Conservation (phyloP, 345 rosid species). For the Gossypium sturtianum region DNA sequence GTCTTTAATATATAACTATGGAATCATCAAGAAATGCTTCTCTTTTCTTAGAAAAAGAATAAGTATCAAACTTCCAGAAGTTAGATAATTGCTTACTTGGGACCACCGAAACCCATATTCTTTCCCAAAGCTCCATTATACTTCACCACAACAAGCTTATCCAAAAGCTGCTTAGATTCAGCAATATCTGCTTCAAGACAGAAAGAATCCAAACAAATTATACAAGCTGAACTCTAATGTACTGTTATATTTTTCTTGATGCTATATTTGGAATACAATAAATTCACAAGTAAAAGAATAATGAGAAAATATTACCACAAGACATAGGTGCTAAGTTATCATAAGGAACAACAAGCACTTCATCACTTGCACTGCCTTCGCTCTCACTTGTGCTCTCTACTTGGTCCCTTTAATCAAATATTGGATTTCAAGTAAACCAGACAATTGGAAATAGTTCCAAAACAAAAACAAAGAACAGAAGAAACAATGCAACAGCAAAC, state of each 20-base stretch:
- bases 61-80: background rate
- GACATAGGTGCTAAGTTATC: conserved; percentile 28
- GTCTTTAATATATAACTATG: background rate
- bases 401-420: conserved; percentile 35
- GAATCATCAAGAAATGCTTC: background rate
- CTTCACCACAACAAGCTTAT: conserved; percentile 54
- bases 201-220: background rate
- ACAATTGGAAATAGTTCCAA: conserved; percentile 1
- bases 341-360: conserved; percentile 40
- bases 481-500: background rate
- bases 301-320: conserved; percentile 27
- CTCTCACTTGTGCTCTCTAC: conserved; percentile 20
- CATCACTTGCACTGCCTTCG: conserved; percentile 23
- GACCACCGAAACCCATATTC: conserved; percentile 39
- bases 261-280: background rate
- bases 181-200: conserved; percentile 24
- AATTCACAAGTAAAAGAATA: background rate
- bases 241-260: background rate
- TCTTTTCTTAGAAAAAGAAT: background rate
- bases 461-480: conserved; percentile 6
- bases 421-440: conserved; percentile 11
- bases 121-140: conserved; percentile 35
- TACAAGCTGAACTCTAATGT: background rate
- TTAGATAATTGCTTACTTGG: conserved; percentile 32
- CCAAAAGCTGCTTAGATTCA: conserved; percentile 39